A percentile compares a stretch with the other conserved stretches of the same genome.
Evolutionary conservation across 2,329 filamentous ascomycete genomes (phyloP).

Genomic region (Cladobotryum mycophilum): DNA sequence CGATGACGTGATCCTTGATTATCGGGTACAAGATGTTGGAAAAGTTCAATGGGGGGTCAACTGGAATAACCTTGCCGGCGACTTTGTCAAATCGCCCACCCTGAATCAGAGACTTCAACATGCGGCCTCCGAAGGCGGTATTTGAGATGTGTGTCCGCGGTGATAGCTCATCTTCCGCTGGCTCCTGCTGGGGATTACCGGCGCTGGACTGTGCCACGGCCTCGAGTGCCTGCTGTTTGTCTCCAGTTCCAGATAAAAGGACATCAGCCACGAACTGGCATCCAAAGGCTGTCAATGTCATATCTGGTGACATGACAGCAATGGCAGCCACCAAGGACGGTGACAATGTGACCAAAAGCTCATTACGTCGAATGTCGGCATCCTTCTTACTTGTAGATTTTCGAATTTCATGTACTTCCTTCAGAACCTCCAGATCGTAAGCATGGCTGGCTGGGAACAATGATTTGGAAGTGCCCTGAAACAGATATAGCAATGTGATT

Average conservation of each 20-base stretch:
- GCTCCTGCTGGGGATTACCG: slow-evolving; percentile 43
- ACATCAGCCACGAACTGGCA: slow-evolving; percentile 82
- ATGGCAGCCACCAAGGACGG: slow-evolving; percentile 71
- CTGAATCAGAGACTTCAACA: slow-evolving; percentile 86
- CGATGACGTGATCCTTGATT: slow-evolving; percentile 66
- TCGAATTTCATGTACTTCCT: slow-evolving; percentile 73
- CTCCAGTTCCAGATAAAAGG: slow-evolving; percentile 67
- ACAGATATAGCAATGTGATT: slow-evolving; percentile 71
- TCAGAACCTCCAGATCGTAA: slow-evolving; percentile 62
- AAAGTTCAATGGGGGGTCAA: slow-evolving; percentile 74
- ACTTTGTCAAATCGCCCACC: slow-evolving; percentile 79
- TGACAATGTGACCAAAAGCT: slow-evolving; percentile 69
- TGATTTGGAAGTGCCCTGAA: slow-evolving; percentile 59
- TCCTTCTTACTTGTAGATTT: slow-evolving; percentile 91
- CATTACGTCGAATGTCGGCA: slow-evolving; percentile 63
- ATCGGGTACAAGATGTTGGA: slow-evolving; percentile 73
- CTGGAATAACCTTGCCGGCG: slow-evolving; percentile 61
- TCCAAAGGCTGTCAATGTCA: slow-evolving; percentile 73
- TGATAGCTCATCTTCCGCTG: slow-evolving; percentile 35
- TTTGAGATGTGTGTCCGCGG: slow-evolving; percentile 51
- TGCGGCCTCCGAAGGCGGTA: slow-evolving; percentile 62
- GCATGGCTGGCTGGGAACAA: slow-evolving; percentile 57
- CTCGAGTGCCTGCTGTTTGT: slow-evolving; percentile 67
- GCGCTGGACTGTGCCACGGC: slow-evolving; percentile 61
- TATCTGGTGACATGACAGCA: slow-evolving; percentile 56